phyloP scores from a whole-genome alignment of 2,329 filamentous ascomycete genomes.

The Calonectria naviculata region DNA sequence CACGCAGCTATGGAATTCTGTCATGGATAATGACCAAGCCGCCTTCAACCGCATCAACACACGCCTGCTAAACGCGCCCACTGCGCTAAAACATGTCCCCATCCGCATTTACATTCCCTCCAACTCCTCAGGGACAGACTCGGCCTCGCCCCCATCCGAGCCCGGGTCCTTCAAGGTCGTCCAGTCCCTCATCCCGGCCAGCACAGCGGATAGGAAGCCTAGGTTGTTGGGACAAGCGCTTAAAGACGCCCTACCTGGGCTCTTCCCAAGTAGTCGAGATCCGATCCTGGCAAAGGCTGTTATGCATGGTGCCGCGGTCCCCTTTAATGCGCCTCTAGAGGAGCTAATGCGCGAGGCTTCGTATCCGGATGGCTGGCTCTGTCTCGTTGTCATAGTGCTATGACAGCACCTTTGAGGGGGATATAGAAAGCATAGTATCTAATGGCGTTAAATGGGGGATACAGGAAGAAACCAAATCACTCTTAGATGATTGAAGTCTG shows the following conservation, averaged over 20 bases:
- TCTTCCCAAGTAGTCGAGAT: slow-evolving; percentile 90
- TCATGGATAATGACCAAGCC: slow-evolving; percentile 79
- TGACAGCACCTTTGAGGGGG: slow-evolving; percentile 35
- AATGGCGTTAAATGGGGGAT: slow-evolving; percentile 25
- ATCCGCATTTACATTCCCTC: slow-evolving; percentile 87
- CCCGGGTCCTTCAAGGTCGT: slow-evolving; percentile 75
- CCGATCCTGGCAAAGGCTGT: slow-evolving; percentile 86
- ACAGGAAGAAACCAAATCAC: neutral
- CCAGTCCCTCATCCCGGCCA: slow-evolving; percentile 76
- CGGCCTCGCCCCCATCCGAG: slow-evolving; percentile 40
- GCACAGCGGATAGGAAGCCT: slow-evolving; percentile 48
- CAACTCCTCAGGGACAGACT: slow-evolving; percentile 57
- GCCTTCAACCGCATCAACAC: slow-evolving; percentile 80
- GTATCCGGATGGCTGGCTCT: slow-evolving; percentile 94
- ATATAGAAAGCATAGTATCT: slow-evolving; percentile 20
- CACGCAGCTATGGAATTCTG: slow-evolving; percentile 83
- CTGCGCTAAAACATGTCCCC: slow-evolving; percentile 84
- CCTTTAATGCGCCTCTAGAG: slow-evolving; percentile 82
- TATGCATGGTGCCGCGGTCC: slow-evolving; percentile 86
- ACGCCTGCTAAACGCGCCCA: slow-evolving; percentile 80
- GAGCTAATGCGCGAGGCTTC: slow-evolving; percentile 85
- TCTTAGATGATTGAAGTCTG: neutral
- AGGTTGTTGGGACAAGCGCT: slow-evolving; percentile 79
- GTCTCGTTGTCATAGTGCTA: slow-evolving; percentile 82
- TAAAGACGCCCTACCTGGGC: slow-evolving; percentile 77